Evolutionary conservation across 129 eudicot genomes (phyloP), one percentile per base, ranked within the genome.

Genomic region (Glebionis coronaria): DNA sequence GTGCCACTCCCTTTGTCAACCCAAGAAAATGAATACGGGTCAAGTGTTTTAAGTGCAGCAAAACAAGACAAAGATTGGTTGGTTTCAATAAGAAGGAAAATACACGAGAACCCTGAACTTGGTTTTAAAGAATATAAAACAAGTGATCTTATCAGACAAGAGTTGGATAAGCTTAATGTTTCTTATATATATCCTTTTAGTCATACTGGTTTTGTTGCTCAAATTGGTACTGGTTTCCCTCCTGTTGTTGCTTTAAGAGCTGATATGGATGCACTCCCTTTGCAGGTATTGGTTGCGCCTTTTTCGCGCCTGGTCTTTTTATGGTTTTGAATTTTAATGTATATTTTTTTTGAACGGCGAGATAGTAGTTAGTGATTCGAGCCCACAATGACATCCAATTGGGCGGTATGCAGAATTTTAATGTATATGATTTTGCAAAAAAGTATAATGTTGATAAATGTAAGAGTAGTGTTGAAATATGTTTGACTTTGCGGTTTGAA

Each of bases 261-360:
- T 53, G 96, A 91, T 44, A 91, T 87, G 93, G 97, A 91, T 73
- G 95, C 95, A 69, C 90, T 87, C 9, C 95, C 96, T 44, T 25
- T 91, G 81, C 25, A 23, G 25, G 25, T 23, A 23, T 23, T 23
- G 25, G 1, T 23, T 23, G 25, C 25, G 25, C 25, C 25, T 23
- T 23, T 23, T 23, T 23, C 25, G 25, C 25, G 25, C 25, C 7
- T 23, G 2, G 25, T 23, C 25, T 2, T 23, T 23, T 0, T 23
- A 23, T 23, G 25, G 25, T 7, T 35, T 35, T 35, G 42, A 35
- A 35, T 6, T 35, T 35, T 35, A 6, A 35, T 35, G 42, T 35
- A 6, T 35, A 35, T 35, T 9, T 6, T 35, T 35, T 7, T 35
- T n/a, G n/a, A n/a, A n/a, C n/a, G n/a, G 10, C 42, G 42, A 35